phyloP scores from a whole-genome alignment of 2,329 filamentous ascomycete species.

The Orbilia javanica region DNA sequence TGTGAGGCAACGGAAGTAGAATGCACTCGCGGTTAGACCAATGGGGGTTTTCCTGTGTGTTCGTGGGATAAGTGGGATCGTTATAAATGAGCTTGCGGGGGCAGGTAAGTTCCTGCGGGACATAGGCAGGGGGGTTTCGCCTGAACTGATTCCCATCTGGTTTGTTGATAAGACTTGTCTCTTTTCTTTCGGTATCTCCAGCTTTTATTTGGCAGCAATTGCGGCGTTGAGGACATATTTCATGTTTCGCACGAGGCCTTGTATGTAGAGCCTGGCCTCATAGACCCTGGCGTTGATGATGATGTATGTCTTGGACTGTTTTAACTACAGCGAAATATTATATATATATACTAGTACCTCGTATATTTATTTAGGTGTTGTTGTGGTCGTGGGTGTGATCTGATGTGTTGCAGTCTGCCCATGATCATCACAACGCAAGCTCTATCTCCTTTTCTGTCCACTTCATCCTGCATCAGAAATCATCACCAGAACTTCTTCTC shows the following conservation, averaged over 20 bases:
- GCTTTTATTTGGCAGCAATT: neutral
- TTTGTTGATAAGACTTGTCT: neutral
- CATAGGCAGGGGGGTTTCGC: too few relatives aligned
- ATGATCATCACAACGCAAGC: slow-evolving; percentile 22
- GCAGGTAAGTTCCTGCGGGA: too few relatives aligned
- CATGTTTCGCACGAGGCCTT: neutral
- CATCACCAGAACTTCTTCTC: neutral
- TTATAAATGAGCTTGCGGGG: too few relatives aligned
- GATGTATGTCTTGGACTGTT: neutral
- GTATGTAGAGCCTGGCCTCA: neutral
- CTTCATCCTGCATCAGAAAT: slow-evolving; percentile 9
- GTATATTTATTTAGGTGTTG: too few relatives aligned
- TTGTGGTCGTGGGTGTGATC: slow-evolving; percentile 4
- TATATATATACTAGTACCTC: too few relatives aligned
- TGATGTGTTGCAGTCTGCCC: neutral
- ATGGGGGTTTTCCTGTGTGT: neutral
- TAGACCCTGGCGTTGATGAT: neutral
- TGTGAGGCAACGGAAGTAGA: slow-evolving; percentile 39
- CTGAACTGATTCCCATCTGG: too few relatives aligned
- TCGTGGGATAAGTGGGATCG: neutral
- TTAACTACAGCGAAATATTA: neutral
- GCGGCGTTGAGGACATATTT: neutral
- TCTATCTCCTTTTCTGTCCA: slow-evolving; percentile 12
- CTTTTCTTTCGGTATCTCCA: neutral
- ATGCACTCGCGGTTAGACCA: too few relatives aligned